These are phyloP conservation scores for Chlorella sp. DNA, from an alignment of 139 green algal genomes.

Conservation along the genomic window DNA sequence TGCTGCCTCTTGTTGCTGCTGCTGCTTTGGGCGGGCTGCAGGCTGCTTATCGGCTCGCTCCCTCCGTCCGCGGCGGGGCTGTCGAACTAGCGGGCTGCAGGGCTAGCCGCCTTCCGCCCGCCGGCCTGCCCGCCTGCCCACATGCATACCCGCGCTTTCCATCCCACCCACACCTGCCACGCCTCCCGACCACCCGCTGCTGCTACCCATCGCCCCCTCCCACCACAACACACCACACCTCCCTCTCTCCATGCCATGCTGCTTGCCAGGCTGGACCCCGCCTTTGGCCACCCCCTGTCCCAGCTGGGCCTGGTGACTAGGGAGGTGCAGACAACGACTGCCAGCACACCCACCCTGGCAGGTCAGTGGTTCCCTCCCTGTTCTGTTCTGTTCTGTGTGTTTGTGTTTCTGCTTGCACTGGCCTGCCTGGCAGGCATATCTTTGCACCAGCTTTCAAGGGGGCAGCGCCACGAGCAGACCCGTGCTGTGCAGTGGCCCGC, in stretches of 20 bases:
- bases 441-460: not conserved
- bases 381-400: not conserved
- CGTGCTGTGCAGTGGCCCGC: not conserved
- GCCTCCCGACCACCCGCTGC: no score
- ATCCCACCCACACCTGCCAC: no score
- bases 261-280: constrained; percentile 24
- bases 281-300: not conserved
- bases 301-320: constrained; percentile 33
- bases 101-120: no score
- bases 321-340: constrained; percentile 18
- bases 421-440: not conserved
- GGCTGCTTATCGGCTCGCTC: no score
- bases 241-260: not conserved
- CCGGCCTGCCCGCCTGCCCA: no score
- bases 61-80: no score
- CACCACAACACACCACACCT: not conserved
- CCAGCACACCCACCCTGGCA: constrained; percentile 31
- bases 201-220: no score
- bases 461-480: not conserved
- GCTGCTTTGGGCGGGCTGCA: not conserved
- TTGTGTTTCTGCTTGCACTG: no score
- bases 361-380: not conserved
- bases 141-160: no score
- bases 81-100: no score
- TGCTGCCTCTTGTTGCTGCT: not conserved